Percentiles rank a stretch among this genome's conserved stretches.
phyloP scores from a whole-genome alignment of 1,284 basidiomycete species.

The Marasmius tenuissimus region DNA sequence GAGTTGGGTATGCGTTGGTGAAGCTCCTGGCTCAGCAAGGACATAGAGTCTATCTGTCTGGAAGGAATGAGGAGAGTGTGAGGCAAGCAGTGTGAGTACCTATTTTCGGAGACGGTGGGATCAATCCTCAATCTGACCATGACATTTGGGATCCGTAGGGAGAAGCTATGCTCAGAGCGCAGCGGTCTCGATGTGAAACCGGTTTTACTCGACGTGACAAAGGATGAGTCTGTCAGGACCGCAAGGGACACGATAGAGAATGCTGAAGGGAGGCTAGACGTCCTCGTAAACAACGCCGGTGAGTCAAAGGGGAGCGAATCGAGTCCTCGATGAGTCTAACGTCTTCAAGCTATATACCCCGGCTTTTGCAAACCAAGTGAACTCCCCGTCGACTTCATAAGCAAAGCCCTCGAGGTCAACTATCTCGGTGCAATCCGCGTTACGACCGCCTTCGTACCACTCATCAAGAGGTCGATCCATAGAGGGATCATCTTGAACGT shows the following conservation, averaged over 20 bases:
- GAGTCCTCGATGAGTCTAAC: background rate
- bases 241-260: conserved; percentile 36
- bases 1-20: conserved; percentile 20
- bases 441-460: conserved; percentile 33
- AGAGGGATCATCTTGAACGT: conserved; percentile 22
- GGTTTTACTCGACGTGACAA: conserved; percentile 35
- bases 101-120: background rate
- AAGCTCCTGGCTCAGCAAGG: conserved; percentile 17
- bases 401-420: conserved; percentile 37
- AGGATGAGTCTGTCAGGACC: conserved; percentile 30
- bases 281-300: conserved; percentile 53
- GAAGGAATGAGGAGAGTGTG: conserved; percentile 17
- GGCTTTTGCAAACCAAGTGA: conserved; percentile 23
- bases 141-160: background rate
- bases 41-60: conserved; percentile 18
- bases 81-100: conserved; percentile 9
- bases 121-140: background rate
- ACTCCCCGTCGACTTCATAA: conserved; percentile 31
- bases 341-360: conserved; percentile 26
- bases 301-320: background rate
- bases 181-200: conserved; percentile 29
- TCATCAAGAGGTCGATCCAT: conserved; percentile 25
- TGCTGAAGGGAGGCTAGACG: conserved; percentile 42
- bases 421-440: conserved; percentile 38
- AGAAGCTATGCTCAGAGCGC: conserved; percentile 25